Percentiles rank a stretch among this genome's conserved stretches.
These are phyloP conservation scores for Fusarium metavorans DNA, from an alignment of 2,329 filamentous ascomycete genomes.

Conservation along the genomic window DNA sequence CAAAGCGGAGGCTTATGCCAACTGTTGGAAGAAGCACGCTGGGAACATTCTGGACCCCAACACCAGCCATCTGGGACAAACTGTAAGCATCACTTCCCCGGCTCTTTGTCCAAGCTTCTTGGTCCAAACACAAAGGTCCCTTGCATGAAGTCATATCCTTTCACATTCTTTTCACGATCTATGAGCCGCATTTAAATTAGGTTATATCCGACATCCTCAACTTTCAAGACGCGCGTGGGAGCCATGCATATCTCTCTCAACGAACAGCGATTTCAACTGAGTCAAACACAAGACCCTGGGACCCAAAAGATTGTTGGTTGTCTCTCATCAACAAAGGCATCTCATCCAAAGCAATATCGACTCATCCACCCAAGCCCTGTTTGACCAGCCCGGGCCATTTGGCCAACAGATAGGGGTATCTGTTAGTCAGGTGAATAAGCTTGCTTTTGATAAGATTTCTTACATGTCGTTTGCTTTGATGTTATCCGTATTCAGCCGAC, in stretches of 20 bases:
- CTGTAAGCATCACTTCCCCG: neutral
- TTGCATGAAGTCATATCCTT: neutral
- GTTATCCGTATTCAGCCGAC: neutral
- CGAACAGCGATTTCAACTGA: neutral
- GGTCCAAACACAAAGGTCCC: neutral
- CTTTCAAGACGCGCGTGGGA: neutral
- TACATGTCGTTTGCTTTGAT: slow-evolving; percentile 3
- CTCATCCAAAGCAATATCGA: neutral
- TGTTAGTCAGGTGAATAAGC: neutral
- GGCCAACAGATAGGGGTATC: neutral
- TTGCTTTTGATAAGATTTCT: neutral
- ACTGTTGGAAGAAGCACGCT: neutral
- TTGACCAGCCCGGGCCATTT: neutral
- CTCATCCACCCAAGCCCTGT: neutral
- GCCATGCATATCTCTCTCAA: neutral
- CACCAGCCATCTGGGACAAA: neutral
- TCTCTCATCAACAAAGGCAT: neutral
- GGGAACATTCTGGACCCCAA: neutral
- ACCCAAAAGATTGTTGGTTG: neutral
- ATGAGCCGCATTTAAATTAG: neutral
- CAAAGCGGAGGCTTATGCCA: neutral
- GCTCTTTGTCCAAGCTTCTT: neutral
- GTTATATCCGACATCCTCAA: neutral
- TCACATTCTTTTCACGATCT: neutral
- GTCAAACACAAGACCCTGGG: neutral